Conservation (phyloP, 345 rosid species). For the Citrus reticulata region DNA sequence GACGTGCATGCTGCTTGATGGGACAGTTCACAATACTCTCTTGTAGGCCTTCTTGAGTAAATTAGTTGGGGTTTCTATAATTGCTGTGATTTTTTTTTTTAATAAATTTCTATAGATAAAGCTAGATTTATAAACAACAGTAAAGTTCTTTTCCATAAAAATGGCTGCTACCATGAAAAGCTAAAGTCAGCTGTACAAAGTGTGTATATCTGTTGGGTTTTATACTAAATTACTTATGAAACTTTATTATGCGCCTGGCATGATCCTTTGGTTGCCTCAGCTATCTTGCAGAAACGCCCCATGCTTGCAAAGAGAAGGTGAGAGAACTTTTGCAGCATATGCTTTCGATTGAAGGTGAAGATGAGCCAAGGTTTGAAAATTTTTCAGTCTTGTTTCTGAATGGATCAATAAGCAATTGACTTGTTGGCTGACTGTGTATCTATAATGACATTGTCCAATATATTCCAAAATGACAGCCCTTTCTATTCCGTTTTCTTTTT, state of each 20-base stretch:
- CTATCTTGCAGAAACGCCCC: constrained; percentile 88
- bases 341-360: constrained; percentile 83
- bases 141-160: neutral
- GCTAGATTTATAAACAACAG: neutral
- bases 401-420: neutral
- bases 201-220: neutral
- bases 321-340: constrained; percentile 62
- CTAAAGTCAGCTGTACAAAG: neutral
- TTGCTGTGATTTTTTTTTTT: neutral
- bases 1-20: neutral
- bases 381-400: neutral
- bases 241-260: neutral
- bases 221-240: neutral
- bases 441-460: constrained; percentile 13
- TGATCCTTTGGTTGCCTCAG: constrained; percentile 31
- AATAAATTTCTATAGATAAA: neutral
- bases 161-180: neutral
- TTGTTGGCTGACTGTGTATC: constrained; percentile 9
- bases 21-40: neutral
- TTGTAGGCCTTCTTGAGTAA: neutral
- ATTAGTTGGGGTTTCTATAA: neutral
- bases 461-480: constrained; percentile 50
- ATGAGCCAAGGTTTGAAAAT: constrained; percentile 66
- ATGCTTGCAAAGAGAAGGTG: constrained; percentile 73
- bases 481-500: constrained; percentile 68